phyloP scores from a whole-genome alignment of 2,329 filamentous ascomycete genomes.

The Fusarium nisikadoi region DNA sequence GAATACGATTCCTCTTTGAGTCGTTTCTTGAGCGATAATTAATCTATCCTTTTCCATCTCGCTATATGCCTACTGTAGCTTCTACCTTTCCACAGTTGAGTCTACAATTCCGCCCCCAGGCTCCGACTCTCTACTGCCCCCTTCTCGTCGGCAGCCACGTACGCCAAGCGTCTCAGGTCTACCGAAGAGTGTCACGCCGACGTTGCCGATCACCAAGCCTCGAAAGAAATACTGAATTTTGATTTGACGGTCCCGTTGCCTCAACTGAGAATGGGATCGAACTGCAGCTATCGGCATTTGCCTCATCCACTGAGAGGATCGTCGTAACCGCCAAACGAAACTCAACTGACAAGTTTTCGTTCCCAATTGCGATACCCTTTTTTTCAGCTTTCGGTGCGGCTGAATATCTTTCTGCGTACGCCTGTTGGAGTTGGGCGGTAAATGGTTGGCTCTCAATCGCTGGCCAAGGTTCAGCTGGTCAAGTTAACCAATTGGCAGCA shows the following conservation, averaged over 20 bases:
- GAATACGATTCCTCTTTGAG: no score
- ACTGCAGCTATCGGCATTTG: not conserved
- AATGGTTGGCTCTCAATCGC: fast-evolving
- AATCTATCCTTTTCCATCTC: fast-evolving
- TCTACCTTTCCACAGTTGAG: no score
- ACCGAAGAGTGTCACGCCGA: not conserved
- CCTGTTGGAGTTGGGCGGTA: not conserved
- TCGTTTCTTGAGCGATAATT: fast-evolving
- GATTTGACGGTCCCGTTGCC: not conserved
- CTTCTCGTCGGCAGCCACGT: no score
- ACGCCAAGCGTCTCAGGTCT: not conserved
- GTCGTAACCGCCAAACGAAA: not conserved
- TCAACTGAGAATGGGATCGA: not conserved
- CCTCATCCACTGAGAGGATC: fast-evolving
- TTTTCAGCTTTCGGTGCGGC: not conserved
- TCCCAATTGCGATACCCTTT: fast-evolving
- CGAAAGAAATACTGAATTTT: fast-evolving
- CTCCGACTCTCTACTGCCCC: fast-evolving
- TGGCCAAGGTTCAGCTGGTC: not conserved
- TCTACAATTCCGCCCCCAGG: not conserved
- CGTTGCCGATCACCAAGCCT: fast-evolving
- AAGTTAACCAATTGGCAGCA: not conserved
- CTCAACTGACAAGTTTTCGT: fast-evolving
- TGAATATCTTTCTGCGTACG: not conserved
- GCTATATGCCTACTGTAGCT: not conserved